A percentile compares a stretch with the other conserved stretches of the same genome.
Evolutionary conservation across 1,139 yeast species (phyloP).

Genomic region (Pichia sp.): DNA sequence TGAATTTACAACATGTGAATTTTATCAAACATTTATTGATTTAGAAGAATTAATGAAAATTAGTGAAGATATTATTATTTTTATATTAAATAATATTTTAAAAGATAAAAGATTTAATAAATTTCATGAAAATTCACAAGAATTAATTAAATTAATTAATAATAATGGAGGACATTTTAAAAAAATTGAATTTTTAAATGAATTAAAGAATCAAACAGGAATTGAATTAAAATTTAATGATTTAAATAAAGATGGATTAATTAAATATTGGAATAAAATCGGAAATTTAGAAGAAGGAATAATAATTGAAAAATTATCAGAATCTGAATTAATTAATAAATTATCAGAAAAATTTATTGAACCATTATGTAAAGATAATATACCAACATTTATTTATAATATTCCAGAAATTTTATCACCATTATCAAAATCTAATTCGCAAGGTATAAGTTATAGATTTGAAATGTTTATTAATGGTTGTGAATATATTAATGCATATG

Average conservation of each 20-base stretch:
- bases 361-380: slow-evolving; percentile 39
- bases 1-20: slow-evolving; percentile 91
- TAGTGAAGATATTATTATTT: slow-evolving; percentile 53
- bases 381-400: slow-evolving; percentile 71
- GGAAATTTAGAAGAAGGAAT: not conserved
- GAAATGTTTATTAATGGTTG: slow-evolving; percentile 76
- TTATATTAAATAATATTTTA: slow-evolving; percentile 29
- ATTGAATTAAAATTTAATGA: not conserved
- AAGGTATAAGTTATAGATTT: slow-evolving; percentile 46
- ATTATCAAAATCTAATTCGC: slow-evolving; percentile 60
- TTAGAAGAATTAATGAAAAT: slow-evolving; percentile 60
- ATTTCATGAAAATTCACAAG: slow-evolving; percentile 26
- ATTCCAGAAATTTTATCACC: slow-evolving; percentile 89
- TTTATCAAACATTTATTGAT: slow-evolving; percentile 74
- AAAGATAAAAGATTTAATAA: slow-evolving; percentile 16
- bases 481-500: slow-evolving; percentile 91
- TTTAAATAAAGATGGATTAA: slow-evolving; percentile 1
- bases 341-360: slow-evolving; percentile 62
- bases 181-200: slow-evolving; percentile 55
- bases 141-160: slow-evolving; percentile 13
- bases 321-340: slow-evolving; percentile 58
- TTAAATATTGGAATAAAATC: not conserved
- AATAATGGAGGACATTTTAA: slow-evolving; percentile 30
- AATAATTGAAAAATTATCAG: slow-evolving; percentile 28
- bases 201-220: slow-evolving; percentile 45